Conservation (phyloP, 2,329 filamentous ascomycete genomes). For the Tympanopsis confertula region DNA sequence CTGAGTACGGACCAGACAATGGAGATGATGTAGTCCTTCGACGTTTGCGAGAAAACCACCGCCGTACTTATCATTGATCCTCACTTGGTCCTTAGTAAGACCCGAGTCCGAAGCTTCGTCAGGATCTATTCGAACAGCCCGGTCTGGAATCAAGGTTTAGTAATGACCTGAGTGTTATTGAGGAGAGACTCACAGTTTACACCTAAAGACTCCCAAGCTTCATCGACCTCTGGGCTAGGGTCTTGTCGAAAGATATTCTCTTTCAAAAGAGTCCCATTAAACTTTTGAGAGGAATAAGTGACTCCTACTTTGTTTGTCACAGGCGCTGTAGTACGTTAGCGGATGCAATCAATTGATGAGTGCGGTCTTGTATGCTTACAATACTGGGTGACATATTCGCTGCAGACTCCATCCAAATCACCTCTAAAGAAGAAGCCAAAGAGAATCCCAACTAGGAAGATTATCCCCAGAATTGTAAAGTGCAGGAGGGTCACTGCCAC, state of each 20-base stretch:
- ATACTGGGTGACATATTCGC: neutral
- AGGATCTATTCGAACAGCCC: neutral
- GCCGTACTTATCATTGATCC: conserved; percentile 35
- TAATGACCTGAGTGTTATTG: neutral
- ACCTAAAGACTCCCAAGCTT: conserved; percentile 36
- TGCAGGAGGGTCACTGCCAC: neutral
- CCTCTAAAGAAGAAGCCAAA: neutral
- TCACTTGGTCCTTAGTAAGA: conserved; percentile 33
- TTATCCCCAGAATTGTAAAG: neutral
- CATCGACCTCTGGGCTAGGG: conserved; percentile 33
- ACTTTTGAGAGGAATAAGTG: neutral
- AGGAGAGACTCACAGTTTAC: conserved; percentile 29
- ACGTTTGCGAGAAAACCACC: conserved; percentile 36
- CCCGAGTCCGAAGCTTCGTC: conserved; percentile 17
- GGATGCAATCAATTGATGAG: neutral
- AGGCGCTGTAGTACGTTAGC: neutral
- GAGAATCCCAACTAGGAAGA: neutral
- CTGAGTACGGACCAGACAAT: conserved; percentile 28
- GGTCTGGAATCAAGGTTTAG: neutral
- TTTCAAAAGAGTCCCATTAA: neutral
- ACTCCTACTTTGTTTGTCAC: neutral
- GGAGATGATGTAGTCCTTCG: conserved; percentile 32
- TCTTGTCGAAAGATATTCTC: conserved; percentile 6
- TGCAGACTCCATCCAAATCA: neutral
- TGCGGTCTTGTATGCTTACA: neutral